Evolutionary conservation across 352 stramenopile genomes (phyloP), one percentile per base, ranked within the genome.

Genomic region (Globisporangium okanoganense): DNA sequence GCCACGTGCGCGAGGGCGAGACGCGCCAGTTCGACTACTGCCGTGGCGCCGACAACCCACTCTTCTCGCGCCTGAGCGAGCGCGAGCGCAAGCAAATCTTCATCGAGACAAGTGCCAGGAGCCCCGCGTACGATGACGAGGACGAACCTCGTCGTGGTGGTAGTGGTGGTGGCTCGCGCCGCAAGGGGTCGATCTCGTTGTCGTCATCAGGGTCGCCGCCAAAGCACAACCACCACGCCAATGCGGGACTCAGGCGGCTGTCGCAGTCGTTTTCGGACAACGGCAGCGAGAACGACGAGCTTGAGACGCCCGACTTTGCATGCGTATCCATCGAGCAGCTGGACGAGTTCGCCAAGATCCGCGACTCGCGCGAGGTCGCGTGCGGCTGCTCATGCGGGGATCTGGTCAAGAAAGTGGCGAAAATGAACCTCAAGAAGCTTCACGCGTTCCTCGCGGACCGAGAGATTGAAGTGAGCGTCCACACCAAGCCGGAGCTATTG

Each of bases 381-480:
- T 95, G 85, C 48, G 85, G 85, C 35, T 95, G 85, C 58, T 91
- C 79, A 52, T 95, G 85, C 40, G 85, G 85, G 44, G 83, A 95
- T 18, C 59, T 95, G 50, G 72, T 92, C 38, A 89, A 90, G 64
- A 92, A 92, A 50, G 85, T 94, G 44, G 56, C 61, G 63, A 92
- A 92, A 65, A 94, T 95, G 85, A 90, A 89, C 51, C 72, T 88
- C 8, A 92, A 92, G 61, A 90, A 89, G 52, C 71, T 95, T 25
- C 76, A 82, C 33, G 60, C 56, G 5, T 95, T 92, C 55, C 66
- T 95, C 14, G 68, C 74, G 14, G 82, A 83, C 33, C 75, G 78
- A 38, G 71, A 79, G 44, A 68, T 91, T 9, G 68, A 72, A 5
- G 65, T 81, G n/a, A 56, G 69, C 0, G 74, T 69, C 43, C 66